Conservation (phyloP, 2,329 filamentous ascomycete species). For the Colletotrichum graminicola region DNA sequence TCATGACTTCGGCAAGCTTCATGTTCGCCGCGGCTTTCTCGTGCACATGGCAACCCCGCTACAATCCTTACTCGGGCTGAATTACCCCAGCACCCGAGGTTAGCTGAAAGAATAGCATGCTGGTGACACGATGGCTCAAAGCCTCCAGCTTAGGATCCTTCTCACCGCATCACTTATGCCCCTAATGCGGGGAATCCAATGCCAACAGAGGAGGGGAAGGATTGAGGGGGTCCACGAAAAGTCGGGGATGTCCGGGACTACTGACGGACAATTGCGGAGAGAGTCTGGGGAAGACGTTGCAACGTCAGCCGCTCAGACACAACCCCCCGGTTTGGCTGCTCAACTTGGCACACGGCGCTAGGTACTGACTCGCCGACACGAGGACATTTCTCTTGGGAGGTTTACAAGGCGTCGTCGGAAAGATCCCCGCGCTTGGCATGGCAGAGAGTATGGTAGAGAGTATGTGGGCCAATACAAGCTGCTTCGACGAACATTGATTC, state of each 20-base stretch:
- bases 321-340: not conserved
- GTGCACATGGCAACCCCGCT: slow-evolving; percentile 7
- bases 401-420: not conserved
- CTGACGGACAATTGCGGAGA: slow-evolving; percentile 21
- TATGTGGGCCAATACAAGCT: not conserved
- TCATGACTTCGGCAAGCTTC: slow-evolving; percentile 12
- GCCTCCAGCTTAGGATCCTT: slow-evolving; percentile 3
- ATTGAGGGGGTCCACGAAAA: not conserved
- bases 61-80: slow-evolving; percentile 19
- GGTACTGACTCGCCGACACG: slow-evolving; percentile 19
- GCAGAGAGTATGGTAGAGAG: not conserved
- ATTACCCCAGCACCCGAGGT: slow-evolving; percentile 28
- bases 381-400: not conserved
- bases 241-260: slow-evolving; percentile 23
- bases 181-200: slow-evolving; percentile 20
- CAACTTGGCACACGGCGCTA: slow-evolving; percentile 12
- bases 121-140: slow-evolving; percentile 2
- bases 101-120: slow-evolving; percentile 8
- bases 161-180: not conserved
- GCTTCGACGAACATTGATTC: slow-evolving; percentile 26
- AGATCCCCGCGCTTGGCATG: not conserved
- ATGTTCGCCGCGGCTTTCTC: slow-evolving; percentile 2
- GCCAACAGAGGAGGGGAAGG: not conserved
- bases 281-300: slow-evolving; percentile 29
- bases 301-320: slow-evolving; percentile 20